Base-by-base conservation (phyloP, 2,329 filamentous ascomycete species). In the Neodidymelliopsis sp. region DNA sequence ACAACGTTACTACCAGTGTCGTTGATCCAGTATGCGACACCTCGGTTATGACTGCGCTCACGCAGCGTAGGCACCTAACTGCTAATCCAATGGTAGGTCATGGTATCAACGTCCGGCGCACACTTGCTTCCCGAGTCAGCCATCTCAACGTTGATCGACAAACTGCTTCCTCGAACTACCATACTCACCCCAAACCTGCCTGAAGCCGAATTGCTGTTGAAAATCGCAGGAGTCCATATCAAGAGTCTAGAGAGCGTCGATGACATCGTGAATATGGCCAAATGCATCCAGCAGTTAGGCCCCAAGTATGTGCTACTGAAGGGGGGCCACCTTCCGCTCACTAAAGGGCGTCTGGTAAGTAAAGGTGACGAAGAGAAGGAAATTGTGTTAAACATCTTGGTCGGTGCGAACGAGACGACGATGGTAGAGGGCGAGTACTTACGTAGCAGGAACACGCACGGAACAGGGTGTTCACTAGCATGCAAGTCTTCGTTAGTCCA, bases 391-490 rank as follows among this genome's bases (percentile, higher is more conserved):
- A 90, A 97, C 66, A 80, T 97, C 3, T 79, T 96, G 4, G 84
- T 84, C 31, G 88, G 90, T 6, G 80, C 79, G 0, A 77, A 75
- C 0, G 72, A 81, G n/a, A 71, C 81, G 0, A 77, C 84, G 1
- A 76, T 84, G 28, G 81, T 96, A 37, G 81, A 91, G 70, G 89
- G 84, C 28, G 79, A 80, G 4, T 97, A 88, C 66, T 79, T 90
- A 54, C 74, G 79, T 8, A 91, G 88, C 7, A 87, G 79, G 51
- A 93, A 93, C 66, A 97, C 93, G 0, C 94, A 99, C 65, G 94
- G 94, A 1, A 97, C 94, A 0, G 94, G 94, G 4, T 99, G 94
- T 68, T 95, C 91, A 8, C 81, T 97, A 51, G 94, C 94, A 29
- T 96, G 87, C 89, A 72, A 77, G 85, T 58, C 20, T 11, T 6